phyloP scores from a whole-genome alignment of 225 moss, liverwort and hornwort genomes.

The Polytrichum formosum region DNA sequence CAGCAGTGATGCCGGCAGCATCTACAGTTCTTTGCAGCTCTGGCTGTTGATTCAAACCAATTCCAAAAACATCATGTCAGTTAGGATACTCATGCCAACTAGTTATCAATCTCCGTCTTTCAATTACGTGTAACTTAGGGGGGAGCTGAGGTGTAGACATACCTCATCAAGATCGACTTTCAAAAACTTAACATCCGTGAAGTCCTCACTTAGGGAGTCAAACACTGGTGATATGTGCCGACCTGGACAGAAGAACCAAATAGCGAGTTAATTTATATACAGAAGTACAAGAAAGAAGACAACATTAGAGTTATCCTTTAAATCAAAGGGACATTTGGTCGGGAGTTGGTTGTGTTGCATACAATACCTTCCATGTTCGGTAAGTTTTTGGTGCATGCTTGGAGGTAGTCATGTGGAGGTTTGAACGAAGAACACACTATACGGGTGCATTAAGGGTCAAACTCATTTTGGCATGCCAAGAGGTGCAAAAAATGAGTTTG shows the following conservation, averaged over 20 bases:
- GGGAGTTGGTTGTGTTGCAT: too few species aligned
- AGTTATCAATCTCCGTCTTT: not conserved
- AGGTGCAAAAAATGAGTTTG: too few species aligned
- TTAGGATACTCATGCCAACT: not conserved
- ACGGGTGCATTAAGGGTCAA: too few species aligned
- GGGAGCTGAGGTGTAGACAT: not conserved
- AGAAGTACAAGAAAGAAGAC: not conserved
- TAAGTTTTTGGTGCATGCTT: too few species aligned
- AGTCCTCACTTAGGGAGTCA: conserved; percentile 37
- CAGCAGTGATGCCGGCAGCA: conserved; percentile 50
- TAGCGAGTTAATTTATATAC: conserved; percentile 2
- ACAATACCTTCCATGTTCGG: too few species aligned
- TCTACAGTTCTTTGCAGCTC: conserved; percentile 47
- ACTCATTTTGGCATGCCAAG: too few species aligned
- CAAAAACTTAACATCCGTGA: conserved; percentile 44
- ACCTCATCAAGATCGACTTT: conserved; percentile 67
- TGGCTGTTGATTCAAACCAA: conserved; percentile 25
- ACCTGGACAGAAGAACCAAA: conserved; percentile 25
- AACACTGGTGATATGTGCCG: conserved; percentile 54
- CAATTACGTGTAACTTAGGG: not conserved
- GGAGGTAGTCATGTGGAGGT: too few species aligned
- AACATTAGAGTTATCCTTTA: not conserved
- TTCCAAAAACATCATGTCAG: conserved; percentile 5
- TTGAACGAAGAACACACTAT: too few species aligned
- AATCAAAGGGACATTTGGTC: too few species aligned